Evolutionary conservation across 257 asterid genomes (phyloP).

Genomic region (Anisodus tanguticus): DNA sequence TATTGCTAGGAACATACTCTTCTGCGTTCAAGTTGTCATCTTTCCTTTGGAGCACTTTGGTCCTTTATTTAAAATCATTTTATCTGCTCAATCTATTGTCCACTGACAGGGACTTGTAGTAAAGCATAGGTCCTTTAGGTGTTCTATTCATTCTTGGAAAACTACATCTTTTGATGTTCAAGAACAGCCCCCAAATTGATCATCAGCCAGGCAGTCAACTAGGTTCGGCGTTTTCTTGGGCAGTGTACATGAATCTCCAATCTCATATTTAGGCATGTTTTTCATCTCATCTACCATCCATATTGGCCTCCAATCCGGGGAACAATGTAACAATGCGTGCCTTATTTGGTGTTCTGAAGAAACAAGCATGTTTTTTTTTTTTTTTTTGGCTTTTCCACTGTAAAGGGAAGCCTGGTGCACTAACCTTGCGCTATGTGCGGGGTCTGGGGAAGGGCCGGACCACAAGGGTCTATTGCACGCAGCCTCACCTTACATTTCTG

Average conservation of each 20-base stretch:
- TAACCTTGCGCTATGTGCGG: too few relatives aligned
- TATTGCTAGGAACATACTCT: neutral
- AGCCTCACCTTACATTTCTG: too few relatives aligned
- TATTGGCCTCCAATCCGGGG: neutral
- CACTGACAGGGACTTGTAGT: neutral
- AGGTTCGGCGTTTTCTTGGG: neutral
- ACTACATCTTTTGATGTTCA: slow-evolving; percentile 7
- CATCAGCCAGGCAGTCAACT: neutral
- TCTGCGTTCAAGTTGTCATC: neutral
- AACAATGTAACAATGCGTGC: neutral
- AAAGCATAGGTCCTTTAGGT: slow-evolving; percentile 8
- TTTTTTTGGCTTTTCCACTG: slow-evolving; percentile 11
- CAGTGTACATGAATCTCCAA: slow-evolving; percentile 1
- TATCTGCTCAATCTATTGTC: neutral
- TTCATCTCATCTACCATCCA: neutral
- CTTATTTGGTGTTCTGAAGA: slow-evolving; percentile 18
- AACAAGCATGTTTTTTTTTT: neutral
- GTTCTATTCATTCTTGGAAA: slow-evolving; percentile 21
- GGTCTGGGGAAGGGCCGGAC: too few relatives aligned
- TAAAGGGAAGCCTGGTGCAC: too few relatives aligned
- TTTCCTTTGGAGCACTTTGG: neutral
- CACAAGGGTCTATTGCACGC: too few relatives aligned
- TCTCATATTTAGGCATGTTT: neutral
- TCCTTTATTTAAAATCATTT: neutral
- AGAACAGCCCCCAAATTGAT: slow-evolving; percentile 11